Evolutionary conservation across 352 stramenopile genomes (phyloP), one percentile per base, ranked within the genome.

Genomic region (Phytophthora vignae): DNA sequence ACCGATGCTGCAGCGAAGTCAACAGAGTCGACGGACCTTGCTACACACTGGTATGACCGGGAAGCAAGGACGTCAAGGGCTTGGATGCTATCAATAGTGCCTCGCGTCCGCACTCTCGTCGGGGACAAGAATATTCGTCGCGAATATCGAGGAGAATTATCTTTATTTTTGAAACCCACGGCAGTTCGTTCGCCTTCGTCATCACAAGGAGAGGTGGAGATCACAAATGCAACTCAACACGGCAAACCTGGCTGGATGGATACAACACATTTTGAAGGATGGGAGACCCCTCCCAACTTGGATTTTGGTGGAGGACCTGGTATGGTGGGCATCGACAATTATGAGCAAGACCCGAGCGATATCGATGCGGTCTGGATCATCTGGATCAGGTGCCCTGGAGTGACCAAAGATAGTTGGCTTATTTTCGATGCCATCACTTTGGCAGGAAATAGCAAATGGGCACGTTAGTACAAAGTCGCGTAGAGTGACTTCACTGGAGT

Each of bases 61-160:
- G 27, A 36, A 5, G 9, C n/a, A 50, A 61, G 33, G n/a, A 6
- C 25, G 15, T n/a, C 10, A 22, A 38, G 31, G 52, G 12, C 3
- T 21, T 38, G 19, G 52, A 56, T 19, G 61, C 67, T 74, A 67
- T 67, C 60, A 67, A 67, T 67, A 67, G 60, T 67, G 31, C 15
- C 6, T 54, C 22, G 11, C 5, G 8, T 49, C 44, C 14, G 40
- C 21, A 44, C 27, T 25, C 17, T 19, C 8, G 21, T 15, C 22
- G 19, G n/a, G 10, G 46, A 53, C 46, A 11, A 53, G 46, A 53
- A 53, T 53, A 27, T 53, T 53, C 19, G 46, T 53, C 42, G 15
- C 8, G 3, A 50, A 10, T 8, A 50, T n/a, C 17, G 9, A 53
- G 46, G 46, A 53, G 46, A 53, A 27, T 27, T 7, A 19, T 27